Percentiles rank a stretch among this genome's conserved stretches.
Conservation (phyloP, 805 yeast genomes). For the Yamadazyma sp. region DNA sequence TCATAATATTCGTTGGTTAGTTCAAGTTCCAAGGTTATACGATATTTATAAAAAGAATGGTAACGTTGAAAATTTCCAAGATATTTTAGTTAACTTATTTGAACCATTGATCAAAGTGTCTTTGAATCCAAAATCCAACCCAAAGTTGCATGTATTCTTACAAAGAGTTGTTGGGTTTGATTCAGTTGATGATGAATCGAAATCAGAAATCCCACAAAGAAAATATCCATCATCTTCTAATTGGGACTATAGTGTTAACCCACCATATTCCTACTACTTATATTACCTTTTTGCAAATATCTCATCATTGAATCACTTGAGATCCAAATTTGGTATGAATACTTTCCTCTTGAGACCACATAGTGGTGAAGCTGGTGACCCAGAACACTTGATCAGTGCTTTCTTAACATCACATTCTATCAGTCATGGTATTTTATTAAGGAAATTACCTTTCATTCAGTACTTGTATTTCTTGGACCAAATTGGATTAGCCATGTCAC, state of each 20-base stretch:
- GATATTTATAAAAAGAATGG: constrained; percentile 81
- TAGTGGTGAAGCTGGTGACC: constrained; percentile 99
- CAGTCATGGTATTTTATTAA: constrained; percentile 88
- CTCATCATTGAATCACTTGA: constrained; percentile 81
- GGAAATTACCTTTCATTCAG: constrained; percentile 94
- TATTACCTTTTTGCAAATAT: constrained; percentile 87
- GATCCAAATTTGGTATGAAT: constrained; percentile 71
- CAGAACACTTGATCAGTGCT: constrained; percentile 91
- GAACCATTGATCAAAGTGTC: constrained; percentile 90
- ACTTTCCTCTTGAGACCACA: constrained; percentile 96
- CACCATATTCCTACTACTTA: constrained; percentile 95
- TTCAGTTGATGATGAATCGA: constrained; percentile 97
- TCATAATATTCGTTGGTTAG: constrained; percentile 94
- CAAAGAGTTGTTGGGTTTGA: constrained; percentile 97
- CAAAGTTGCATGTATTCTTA: constrained; percentile 84
- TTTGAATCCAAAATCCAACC: constrained; percentile 77
- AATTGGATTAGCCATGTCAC: constrained; percentile 98
- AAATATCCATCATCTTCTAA: constrained; percentile 82
- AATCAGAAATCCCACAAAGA: constrained; percentile 76
- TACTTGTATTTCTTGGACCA: constrained; percentile 91
- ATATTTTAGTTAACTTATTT: constrained; percentile 75
- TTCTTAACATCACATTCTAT: constrained; percentile 88
- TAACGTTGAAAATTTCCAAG: constrained; percentile 67
- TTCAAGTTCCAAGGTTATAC: constrained; percentile 92
- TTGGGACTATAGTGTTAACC: constrained; percentile 79